A percentile compares a stretch with the other conserved stretches of the same genome.
Conservation (phyloP, 257 asterid species). For the Mitragyna speciosa region DNA sequence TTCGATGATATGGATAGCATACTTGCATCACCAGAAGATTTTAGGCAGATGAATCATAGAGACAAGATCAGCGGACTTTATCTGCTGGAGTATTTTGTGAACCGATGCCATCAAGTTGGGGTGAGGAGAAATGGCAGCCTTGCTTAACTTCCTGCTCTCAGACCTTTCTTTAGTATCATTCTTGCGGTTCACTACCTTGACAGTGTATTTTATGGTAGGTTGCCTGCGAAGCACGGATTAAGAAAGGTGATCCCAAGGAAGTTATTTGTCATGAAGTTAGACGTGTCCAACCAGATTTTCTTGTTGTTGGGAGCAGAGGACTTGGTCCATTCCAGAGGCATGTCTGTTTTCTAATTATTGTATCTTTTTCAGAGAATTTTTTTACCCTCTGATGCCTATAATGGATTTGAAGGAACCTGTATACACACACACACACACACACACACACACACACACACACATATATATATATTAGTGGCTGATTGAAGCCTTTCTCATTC, state of each 20-base stretch:
- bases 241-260: slow-evolving; percentile 77
- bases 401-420: neutral
- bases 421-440: too few species aligned
- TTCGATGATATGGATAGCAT: slow-evolving; percentile 77
- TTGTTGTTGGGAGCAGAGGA: slow-evolving; percentile 86
- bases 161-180: neutral
- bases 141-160: neutral
- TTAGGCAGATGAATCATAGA: slow-evolving; percentile 50
- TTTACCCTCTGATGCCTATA: too few species aligned
- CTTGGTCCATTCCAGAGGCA: slow-evolving; percentile 91
- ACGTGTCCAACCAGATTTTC: slow-evolving; percentile 71
- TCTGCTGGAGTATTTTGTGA: slow-evolving; percentile 83
- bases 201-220: slow-evolving; percentile 40
- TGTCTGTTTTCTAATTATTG: slow-evolving; percentile 4
- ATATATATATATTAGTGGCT: neutral
- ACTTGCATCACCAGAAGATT: slow-evolving; percentile 75
- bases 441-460: too few species aligned
- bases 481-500: neutral
- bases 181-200: neutral
- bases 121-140: slow-evolving; percentile 23
- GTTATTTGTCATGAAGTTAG: slow-evolving; percentile 69
- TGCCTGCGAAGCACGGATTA: slow-evolving; percentile 86
- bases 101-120: slow-evolving; percentile 78
- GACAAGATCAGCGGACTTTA: slow-evolving; percentile 64
- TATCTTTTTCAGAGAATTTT: neutral